Evolutionary conservation across 2,329 filamentous ascomycete species (phyloP), one percentile per base, ranked within the genome.

Genomic region (Microcyclospora pomicola): DNA sequence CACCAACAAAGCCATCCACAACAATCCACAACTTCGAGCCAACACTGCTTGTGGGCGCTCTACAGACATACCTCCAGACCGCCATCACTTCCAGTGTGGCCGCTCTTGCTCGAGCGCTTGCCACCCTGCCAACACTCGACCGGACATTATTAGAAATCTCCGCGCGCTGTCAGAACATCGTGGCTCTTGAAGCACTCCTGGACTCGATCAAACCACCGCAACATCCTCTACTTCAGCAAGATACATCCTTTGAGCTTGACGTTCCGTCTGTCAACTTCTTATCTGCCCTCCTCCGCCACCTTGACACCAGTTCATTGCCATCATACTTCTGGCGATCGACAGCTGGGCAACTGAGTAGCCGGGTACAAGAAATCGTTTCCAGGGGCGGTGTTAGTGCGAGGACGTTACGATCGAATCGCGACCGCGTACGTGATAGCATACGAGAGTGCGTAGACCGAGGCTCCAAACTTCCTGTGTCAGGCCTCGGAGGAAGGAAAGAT

Each of bases 321-420:
- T 88, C 82, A 0, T 93, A 88, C 58, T 98, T 94, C 63, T 98
- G 91, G 86, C 73, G 91, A 37, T 82, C 81, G 7, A 72, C 96
- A 52, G 91, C 91, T 0, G 76, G 81, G 1, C 79, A 76, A 39
- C 68, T 96, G 42, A 75, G 80, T 3, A 67, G 77, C 0, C 73
- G 83, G 15, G 85, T 94, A 0, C 80, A 86, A 58, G 88, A 96
- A 47, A 83, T 96, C 33, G 61, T 93, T 40, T 76, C 72, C 43
- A 74, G 83, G 41, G 87, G 88, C 2, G 88, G 91, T 0, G 81
- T 87, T 1, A 81, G 82, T 19, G 85, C 84, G 4, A 72, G 91
- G 41, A 87, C 84, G 3, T 64, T 98, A 45, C 74, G 75, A 49
- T 75, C 76, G 28, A 92, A 92, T 54, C 76, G 75, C 49, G 80